A percentile compares a stretch with the other conserved stretches of the same genome.
Evolutionary conservation across 2,329 filamentous ascomycete genomes (phyloP).

Genomic region (Colletotrichum paranaense): DNA sequence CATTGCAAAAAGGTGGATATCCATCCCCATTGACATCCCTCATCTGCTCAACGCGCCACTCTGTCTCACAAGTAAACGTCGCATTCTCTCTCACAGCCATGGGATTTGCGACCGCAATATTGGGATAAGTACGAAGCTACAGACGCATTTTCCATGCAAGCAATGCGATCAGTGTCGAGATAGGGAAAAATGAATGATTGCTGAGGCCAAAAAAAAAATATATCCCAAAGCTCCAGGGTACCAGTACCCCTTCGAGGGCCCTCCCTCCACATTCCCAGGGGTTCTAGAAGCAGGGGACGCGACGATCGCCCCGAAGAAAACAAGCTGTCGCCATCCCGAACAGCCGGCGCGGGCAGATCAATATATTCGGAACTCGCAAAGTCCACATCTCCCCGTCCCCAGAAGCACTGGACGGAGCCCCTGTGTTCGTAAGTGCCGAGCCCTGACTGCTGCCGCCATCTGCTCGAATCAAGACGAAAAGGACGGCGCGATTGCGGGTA

Average conservation of each 20-base stretch:
- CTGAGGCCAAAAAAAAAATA: background rate
- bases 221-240: background rate
- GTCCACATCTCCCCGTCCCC: background rate
- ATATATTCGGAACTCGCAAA: conserved; percentile 24
- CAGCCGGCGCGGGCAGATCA: conserved; percentile 20
- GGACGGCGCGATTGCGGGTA: too few species aligned
- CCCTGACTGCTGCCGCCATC: too few species aligned
- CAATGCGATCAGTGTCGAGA: background rate
- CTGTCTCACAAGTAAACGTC: background rate
- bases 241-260: background rate
- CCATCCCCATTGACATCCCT: background rate
- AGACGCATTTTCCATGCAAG: background rate
- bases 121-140: background rate
- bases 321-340: conserved; percentile 19
- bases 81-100: background rate
- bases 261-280: background rate
- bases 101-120: background rate
- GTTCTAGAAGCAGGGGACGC: background rate
- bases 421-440: too few species aligned
- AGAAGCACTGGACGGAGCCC: background rate
- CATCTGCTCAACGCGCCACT: background rate
- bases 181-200: background rate
- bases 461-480: too few species aligned
- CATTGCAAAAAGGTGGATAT: background rate
- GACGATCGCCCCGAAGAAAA: conserved; percentile 5